Base-by-base conservation (phyloP, 169 alveolate species). In the Plasmodium ovale region DNA sequence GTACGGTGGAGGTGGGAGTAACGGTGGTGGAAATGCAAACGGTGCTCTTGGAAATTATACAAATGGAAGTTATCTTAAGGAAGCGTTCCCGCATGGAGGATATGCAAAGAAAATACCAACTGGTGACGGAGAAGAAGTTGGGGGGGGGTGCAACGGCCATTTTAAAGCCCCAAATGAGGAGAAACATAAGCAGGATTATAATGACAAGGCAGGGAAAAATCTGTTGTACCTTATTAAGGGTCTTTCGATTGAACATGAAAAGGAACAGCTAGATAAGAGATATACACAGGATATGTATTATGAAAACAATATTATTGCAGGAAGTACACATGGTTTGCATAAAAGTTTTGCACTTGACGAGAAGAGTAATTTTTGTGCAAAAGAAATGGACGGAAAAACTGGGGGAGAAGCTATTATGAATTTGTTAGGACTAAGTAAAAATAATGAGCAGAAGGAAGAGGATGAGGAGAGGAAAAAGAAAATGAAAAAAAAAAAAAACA, bases 381-480 rank as follows among this genome's bases (percentile, higher is more conserved):
- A 73, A 19, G 71, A 73, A 27, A 64, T 29, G 16, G 59, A 33
- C 51, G 73, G 56, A 27, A 73, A 58, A 42, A 35, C 67, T 23
- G 88, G 88, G 1, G 88, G 88, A n/a, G 88, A 73, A 73, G 88
- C 88, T 33, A 73, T 73, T 51, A 73, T 73, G 88, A 73, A 54
- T 23, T 65, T 73, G 16, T 42, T 73, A 31, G 88, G 88, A 4
- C 44, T 73, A 21, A 73, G 35, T 65, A 73, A 73, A 47, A 73
- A 59, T 64, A 35, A 49, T 64, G 74, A 73, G n/a, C 21, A n/a
- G 12, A 73, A 73, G 33, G 39, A 58, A 21, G 88, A 73, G 3
- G 53, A 44, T 19, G 73, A 27, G 35, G 68, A 73, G 39, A 49
- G 39, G 12, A 58, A 58, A 35, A 73, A 58, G 1, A 73, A 58